Evolutionary conservation across 768 basidiomycete genomes (phyloP), one percentile per base, ranked within the genome.

Genomic region (Tricholoma bakamatsutake): DNA sequence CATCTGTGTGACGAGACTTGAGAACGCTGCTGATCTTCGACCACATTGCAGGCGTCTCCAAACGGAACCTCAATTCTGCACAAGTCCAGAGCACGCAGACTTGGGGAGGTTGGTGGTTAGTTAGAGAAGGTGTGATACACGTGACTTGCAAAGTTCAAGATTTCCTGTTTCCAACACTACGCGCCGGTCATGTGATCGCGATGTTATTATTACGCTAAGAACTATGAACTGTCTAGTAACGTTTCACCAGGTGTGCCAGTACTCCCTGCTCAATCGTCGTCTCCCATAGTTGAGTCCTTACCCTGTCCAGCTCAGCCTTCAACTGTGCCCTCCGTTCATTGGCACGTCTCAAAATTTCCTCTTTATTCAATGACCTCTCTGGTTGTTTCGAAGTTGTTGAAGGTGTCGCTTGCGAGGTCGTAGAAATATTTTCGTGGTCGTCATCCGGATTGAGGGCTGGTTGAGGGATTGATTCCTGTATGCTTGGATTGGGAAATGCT

Each of bases 241-340:
- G 61, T 65, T 71, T 80, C 59, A 62, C 61, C 43, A 85, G 64
- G 58, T 81, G 75, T 35, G 74, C 65, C 56, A 88, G 69, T 51
- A 78, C 82, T n/a, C 83, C 85, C 62, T 83, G 80, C 68, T 88
- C 87, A 50, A 88, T 76, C 39, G 81, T 83, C 50, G 78, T 77
- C 70, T 88, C 87, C 89, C 89, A 90, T 55, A 90, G 67, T 62
- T 85, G 82, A 28, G 80, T 74, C 63, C 85, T 85, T 21, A 83
- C 80, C 52, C 71, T 73, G 49, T 83, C 77, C 45, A 90, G 69
- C 69, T 86, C 83, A 9, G 69, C 69, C 54, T 71, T 69, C 35
- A 91, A 60, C 60, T 80, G 73, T 53, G 69, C 68, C 56, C 80
- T 78, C 62, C 80, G 75, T 61, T 80, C 80, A 53, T 70, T 73